phyloP scores from a whole-genome alignment of 805 yeast genomes.

The Jamesozyma piceae region DNA sequence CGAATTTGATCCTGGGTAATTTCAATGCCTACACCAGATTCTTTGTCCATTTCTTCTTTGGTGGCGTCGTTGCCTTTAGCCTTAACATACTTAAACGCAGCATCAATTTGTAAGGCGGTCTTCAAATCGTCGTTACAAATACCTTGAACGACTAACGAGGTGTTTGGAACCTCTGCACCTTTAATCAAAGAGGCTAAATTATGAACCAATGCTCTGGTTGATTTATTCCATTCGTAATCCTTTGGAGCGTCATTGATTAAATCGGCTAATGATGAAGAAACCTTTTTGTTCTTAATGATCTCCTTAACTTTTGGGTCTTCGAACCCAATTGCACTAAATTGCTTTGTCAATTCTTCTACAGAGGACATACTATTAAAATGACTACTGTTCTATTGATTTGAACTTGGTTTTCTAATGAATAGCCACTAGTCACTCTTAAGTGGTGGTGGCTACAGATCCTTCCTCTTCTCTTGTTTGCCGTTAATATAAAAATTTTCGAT shows the following conservation, averaged over 20 bases:
- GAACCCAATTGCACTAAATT: conserved; percentile 45
- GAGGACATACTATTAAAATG: conserved; percentile 16
- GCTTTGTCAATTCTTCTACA: conserved; percentile 31
- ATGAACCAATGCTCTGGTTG: conserved; percentile 59
- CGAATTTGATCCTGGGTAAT: conserved; percentile 59
- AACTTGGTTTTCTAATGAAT: no score
- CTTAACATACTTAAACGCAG: conserved; percentile 69
- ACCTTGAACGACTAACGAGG: conserved; percentile 47
- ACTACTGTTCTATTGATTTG: neutral
- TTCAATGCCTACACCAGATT: conserved; percentile 75
- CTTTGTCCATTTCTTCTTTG: conserved; percentile 44
- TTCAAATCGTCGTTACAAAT: conserved; percentile 57
- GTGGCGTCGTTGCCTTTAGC: conserved; percentile 37
- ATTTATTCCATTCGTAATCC: conserved; percentile 35
- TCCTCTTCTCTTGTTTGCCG: neutral
- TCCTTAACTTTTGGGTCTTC: conserved; percentile 70
- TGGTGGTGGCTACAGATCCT: no score
- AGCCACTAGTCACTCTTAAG: no score
- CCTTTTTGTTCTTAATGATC: conserved; percentile 77
- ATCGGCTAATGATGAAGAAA: conserved; percentile 56
- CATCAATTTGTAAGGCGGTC: conserved; percentile 65
- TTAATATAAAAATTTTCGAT: neutral
- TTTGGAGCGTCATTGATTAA: conserved; percentile 39
- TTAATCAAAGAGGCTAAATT: conserved; percentile 67
- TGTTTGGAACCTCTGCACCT: conserved; percentile 39